These are phyloP conservation scores for Spergularia azorica DNA, from an alignment of 179 eudicot species.

Conservation along the genomic window DNA sequence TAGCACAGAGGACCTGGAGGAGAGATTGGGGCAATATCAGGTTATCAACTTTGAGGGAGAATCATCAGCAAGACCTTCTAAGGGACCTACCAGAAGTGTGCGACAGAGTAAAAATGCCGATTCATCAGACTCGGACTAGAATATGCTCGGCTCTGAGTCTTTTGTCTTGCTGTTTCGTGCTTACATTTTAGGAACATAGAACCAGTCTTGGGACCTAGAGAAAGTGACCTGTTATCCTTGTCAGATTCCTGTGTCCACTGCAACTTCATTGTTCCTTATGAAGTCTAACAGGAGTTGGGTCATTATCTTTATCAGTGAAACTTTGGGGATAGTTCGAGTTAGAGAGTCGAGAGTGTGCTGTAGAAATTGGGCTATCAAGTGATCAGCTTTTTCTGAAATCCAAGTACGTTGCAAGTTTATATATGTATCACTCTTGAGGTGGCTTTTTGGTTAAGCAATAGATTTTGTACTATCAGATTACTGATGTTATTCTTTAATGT, in stretches of 20 bases:
- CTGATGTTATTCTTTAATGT: too few relatives aligned
- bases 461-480: too few relatives aligned
- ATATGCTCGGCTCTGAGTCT: neutral
- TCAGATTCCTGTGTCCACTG: neutral
- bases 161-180: neutral
- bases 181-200: neutral
- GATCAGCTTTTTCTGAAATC: too few relatives aligned
- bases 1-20: slow-evolving; percentile 88
- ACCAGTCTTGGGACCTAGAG: neutral
- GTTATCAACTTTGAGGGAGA: slow-evolving; percentile 78
- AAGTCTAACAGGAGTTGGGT: neutral
- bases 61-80: slow-evolving; percentile 60
- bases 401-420: too few relatives aligned
- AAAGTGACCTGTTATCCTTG: neutral
- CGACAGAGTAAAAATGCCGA: slow-evolving; percentile 62
- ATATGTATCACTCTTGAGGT: too few relatives aligned
- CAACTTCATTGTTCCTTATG: neutral
- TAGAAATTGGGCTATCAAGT: neutral
- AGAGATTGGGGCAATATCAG: slow-evolving; percentile 76
- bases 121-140: slow-evolving; percentile 76
- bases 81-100: slow-evolving; percentile 65
- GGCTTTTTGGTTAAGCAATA: too few relatives aligned
- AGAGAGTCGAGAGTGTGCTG: neutral
- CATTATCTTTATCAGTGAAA: neutral
- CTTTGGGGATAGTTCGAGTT: neutral